Evolutionary conservation across 768 basidiomycete species (phyloP), one percentile per base, ranked within the genome.

Genomic region (Ramaria rubella): DNA sequence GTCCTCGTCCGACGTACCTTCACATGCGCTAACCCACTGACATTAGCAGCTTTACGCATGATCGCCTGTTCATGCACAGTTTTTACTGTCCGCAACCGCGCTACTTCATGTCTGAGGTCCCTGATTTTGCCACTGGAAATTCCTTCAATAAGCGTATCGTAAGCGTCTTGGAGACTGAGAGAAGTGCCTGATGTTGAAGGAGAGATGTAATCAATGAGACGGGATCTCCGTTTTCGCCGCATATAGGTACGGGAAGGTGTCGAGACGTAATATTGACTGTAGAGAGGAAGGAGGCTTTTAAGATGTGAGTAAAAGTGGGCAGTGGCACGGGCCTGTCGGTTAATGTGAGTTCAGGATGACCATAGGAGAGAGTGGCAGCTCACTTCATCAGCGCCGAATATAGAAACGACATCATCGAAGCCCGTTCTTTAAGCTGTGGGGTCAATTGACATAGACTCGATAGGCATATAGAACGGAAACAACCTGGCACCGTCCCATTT

Each of bases 401-500:
- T 72, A 12, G 69, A 62, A 49, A 80, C 73, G 0, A 83, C 84
- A 30, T 88, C 86, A 5, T 77, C 72, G 29, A 85, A 73, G 27
- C 85, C 78, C 12, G 91, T 90, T 45, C 84, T 82, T 49, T n/a
- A 48, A 42, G 33, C 38, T n/a, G 33, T 7, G 58, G 15, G 52
- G 15, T 54, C 51, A 49, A 27, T 17, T 46, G 23, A 34, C 29
- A 40, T 33, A 26, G 21, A 64, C 12, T 61, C 53, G 45, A 30
- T 3, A 17, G 52, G 4, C 26, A n/a, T 15, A 6, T 1, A 21
- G 24, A 2, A 12, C n/a, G 36, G 29, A 15, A 23, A 58, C 64
- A 19, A 82, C 81, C 80, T 78, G 34, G 92, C 83, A 11, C 96
- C 96, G 42, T 95, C 90, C 96, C 96, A 99, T 62, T 89, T 83